phyloP scores from a whole-genome alignment of 1,139 yeast genomes.

The Diutina sp. region DNA sequence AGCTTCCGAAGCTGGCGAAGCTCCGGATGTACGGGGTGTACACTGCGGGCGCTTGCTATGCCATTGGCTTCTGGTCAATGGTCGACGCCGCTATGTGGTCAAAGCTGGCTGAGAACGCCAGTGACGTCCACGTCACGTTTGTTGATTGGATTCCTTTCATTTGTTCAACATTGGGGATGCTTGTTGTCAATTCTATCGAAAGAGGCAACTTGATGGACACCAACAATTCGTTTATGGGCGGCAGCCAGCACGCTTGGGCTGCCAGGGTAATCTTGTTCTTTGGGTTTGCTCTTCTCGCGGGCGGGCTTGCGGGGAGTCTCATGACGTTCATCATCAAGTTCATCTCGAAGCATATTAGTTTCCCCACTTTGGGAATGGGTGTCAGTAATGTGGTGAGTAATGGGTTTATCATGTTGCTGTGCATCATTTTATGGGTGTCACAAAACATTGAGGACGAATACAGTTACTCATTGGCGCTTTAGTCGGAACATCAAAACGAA shows the following conservation, averaged over 20 bases:
- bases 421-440: conserved; percentile 81
- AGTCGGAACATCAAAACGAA: neutral
- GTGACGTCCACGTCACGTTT: conserved; percentile 76
- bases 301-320: conserved; percentile 88
- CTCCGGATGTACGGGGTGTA: conserved; percentile 69
- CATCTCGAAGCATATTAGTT: conserved; percentile 59
- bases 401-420: conserved; percentile 71
- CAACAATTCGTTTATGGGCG: conserved; percentile 36
- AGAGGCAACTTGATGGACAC: conserved; percentile 62
- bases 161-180: conserved; percentile 82
- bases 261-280: conserved; percentile 81
- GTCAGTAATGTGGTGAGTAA: conserved; percentile 77
- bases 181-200: conserved; percentile 84
- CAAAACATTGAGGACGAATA: conserved; percentile 94
- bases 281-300: conserved; percentile 87
- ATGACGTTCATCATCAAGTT: conserved; percentile 81
- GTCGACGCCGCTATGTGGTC: conserved; percentile 83
- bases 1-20: conserved; percentile 55
- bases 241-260: conserved; percentile 67
- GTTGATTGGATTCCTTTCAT: conserved; percentile 93
- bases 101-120: conserved; percentile 63
- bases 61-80: conserved; percentile 83
- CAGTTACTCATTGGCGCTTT: conserved; percentile 73
- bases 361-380: conserved; percentile 94
- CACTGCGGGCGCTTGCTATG: conserved; percentile 63